phyloP scores from a whole-genome alignment of 768 basidiomycete genomes.

The Agrocybe pediades region DNA sequence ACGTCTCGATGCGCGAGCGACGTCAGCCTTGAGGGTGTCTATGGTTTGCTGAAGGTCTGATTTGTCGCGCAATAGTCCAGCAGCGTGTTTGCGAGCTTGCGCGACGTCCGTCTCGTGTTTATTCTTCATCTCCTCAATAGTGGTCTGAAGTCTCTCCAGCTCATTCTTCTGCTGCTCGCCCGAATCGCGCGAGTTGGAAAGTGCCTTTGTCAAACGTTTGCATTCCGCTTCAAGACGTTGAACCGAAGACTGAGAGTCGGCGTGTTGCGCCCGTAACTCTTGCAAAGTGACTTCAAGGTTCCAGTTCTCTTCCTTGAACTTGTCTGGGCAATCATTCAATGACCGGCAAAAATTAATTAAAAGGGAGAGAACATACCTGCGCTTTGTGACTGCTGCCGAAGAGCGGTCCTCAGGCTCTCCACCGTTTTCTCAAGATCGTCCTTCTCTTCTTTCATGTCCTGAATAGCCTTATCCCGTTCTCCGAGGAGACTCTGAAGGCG shows the following conservation, averaged over 20 bases:
- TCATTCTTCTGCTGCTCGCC: slow-evolving; percentile 89
- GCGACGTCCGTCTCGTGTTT: slow-evolving; percentile 97
- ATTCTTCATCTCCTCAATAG: slow-evolving; percentile 73
- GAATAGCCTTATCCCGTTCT: slow-evolving; percentile 91
- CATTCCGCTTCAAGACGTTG: slow-evolving; percentile 81
- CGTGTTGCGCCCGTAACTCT: slow-evolving; percentile 73
- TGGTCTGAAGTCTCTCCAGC: slow-evolving; percentile 63
- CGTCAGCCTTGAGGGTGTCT: slow-evolving; percentile 75
- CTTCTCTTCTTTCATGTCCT: slow-evolving; percentile 90
- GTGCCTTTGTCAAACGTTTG: slow-evolving; percentile 75
- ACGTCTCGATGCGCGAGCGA: slow-evolving; percentile 61
- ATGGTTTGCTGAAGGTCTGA: slow-evolving; percentile 84
- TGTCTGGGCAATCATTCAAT: slow-evolving; percentile 53
- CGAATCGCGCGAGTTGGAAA: slow-evolving; percentile 71
- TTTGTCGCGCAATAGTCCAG: slow-evolving; percentile 89
- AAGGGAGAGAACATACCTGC: slow-evolving; percentile 53
- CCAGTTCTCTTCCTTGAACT: slow-evolving; percentile 99
- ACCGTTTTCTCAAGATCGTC: slow-evolving; percentile 83
- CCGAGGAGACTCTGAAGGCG: slow-evolving; percentile 87
- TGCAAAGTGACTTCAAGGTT: slow-evolving; percentile 94
- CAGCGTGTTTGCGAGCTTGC: slow-evolving; percentile 83
- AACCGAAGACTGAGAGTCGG: slow-evolving; percentile 63
- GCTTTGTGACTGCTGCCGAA: slow-evolving; percentile 80
- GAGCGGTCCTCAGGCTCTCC: slow-evolving; percentile 70
- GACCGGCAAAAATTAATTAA: not conserved